Conservation (phyloP, 140 eudicot species). For the Flaveria floridana region DNA sequence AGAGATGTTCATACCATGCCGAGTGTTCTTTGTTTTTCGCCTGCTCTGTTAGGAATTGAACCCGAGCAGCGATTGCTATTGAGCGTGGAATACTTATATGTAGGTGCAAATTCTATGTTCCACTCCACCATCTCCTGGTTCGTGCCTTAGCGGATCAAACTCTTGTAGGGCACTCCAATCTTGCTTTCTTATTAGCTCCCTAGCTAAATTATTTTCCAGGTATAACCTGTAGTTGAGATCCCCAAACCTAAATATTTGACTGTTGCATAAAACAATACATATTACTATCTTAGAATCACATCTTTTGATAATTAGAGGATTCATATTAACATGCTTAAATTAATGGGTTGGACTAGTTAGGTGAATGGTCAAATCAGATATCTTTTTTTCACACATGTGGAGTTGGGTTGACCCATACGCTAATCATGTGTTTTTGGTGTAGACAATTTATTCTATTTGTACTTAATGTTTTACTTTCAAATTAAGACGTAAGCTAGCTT, state of each 20-base stretch:
- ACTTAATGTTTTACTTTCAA: too few species aligned
- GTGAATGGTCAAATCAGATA: neutral
- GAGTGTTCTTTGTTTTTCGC: slow-evolving; percentile 94
- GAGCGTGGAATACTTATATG: slow-evolving; percentile 72
- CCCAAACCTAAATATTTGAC: slow-evolving; percentile 94
- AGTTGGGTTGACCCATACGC: too few species aligned
- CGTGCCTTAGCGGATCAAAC: slow-evolving; percentile 74
- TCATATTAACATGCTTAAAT: neutral
- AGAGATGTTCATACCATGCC: slow-evolving; percentile 60
- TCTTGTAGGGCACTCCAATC: slow-evolving; percentile 76
- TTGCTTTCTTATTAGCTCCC: slow-evolving; percentile 61
- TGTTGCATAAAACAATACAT: slow-evolving; percentile 45
- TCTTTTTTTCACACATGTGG: too few species aligned
- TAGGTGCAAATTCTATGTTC: slow-evolving; percentile 83
- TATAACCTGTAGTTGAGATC: slow-evolving; percentile 86
- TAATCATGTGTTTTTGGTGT: too few species aligned
- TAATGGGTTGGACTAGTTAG: neutral
- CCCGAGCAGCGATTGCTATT: slow-evolving; percentile 78
- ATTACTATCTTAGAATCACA: slow-evolving; percentile 14
- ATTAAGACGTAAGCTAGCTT: too few species aligned
- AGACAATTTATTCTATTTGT: too few species aligned
- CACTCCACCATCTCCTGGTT: slow-evolving; percentile 79
- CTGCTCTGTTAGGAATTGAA: slow-evolving; percentile 59
- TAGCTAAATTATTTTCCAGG: slow-evolving; percentile 66
- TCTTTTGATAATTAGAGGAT: neutral